phyloP scores from a whole-genome alignment of 1,284 basidiomycete species.

The Amylostereum chailletii region DNA sequence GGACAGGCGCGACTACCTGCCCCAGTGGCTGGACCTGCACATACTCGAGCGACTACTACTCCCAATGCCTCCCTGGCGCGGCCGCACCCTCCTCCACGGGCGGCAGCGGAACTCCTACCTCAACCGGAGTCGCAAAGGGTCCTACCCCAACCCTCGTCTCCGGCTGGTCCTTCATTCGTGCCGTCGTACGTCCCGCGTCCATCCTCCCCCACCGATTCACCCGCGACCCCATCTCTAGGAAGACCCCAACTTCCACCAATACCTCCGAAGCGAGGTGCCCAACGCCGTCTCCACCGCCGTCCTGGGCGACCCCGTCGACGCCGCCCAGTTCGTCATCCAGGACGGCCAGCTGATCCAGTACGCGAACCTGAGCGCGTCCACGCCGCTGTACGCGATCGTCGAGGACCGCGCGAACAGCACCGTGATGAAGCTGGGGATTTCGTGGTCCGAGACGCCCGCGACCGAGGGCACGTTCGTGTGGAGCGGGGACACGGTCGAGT shows the following conservation, averaged over 20 bases:
- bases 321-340: constrained; percentile 48
- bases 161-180: constrained; percentile 51
- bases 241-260: constrained; percentile 59
- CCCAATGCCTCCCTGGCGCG: constrained; percentile 24
- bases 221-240: constrained; percentile 23
- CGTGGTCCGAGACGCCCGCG: constrained; percentile 39
- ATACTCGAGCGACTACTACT: constrained; percentile 36
- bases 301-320: constrained; percentile 37
- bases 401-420: constrained; percentile 36
- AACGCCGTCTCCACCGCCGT: constrained; percentile 40
- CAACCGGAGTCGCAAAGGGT: constrained; percentile 24
- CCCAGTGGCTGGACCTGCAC: constrained; percentile 40
- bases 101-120: constrained; percentile 20
- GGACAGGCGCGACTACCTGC: constrained; percentile 41
- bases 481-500: constrained; percentile 46
- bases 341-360: constrained; percentile 46
- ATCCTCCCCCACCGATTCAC: background rate
- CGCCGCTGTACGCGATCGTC: constrained; percentile 39
- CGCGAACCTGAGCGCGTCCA: constrained; percentile 20
- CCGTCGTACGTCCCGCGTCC: constrained; percentile 34
- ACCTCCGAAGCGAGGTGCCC: constrained; percentile 42
- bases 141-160: constrained; percentile 37
- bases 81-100: constrained; percentile 13
- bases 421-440: constrained; percentile 39
- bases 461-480: constrained; percentile 40